Conservation (phyloP, 2,329 filamentous ascomycete genomes). For the Pestalotiopsis sp. region DNA sequence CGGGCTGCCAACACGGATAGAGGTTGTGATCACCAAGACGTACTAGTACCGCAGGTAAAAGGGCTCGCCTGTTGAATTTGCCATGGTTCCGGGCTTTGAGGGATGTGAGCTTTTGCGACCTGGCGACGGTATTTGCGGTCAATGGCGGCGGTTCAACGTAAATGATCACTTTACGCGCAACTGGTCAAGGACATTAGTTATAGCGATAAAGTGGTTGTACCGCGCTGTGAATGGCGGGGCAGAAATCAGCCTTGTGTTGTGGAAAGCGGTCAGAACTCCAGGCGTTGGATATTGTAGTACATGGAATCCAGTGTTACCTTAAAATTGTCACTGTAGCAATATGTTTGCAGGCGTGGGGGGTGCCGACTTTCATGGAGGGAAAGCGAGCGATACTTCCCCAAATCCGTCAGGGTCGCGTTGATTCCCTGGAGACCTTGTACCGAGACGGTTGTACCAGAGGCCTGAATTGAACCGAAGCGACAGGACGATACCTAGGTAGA, state of each 20-base stretch:
- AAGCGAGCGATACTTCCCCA: too few species aligned
- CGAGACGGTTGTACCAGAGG: too few species aligned
- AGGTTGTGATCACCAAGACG: slow-evolving; percentile 33
- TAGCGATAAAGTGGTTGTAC: background rate
- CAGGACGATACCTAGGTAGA: too few species aligned
- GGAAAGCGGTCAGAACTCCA: slow-evolving; percentile 10
- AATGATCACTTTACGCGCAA: background rate
- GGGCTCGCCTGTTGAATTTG: slow-evolving; percentile 59
- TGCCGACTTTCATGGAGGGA: too few species aligned
- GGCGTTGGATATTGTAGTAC: background rate
- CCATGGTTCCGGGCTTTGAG: slow-evolving; percentile 1
- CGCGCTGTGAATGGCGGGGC: slow-evolving; percentile 3
- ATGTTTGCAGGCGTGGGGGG: too few species aligned
- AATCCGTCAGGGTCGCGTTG: too few species aligned
- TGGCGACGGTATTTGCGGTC: background rate
- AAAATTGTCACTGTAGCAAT: too few species aligned
- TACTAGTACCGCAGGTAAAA: slow-evolving; percentile 99
- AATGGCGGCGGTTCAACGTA: background rate
- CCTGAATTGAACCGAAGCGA: too few species aligned
- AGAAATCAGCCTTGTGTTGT: slow-evolving; percentile 5
- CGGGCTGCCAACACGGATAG: background rate
- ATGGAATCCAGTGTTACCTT: too few species aligned
- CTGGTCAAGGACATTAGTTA: background rate
- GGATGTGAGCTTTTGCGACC: background rate
- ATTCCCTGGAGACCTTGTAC: too few species aligned